Conservation (phyloP, 306 rosid genomes). For the Sophora flavescens region DNA sequence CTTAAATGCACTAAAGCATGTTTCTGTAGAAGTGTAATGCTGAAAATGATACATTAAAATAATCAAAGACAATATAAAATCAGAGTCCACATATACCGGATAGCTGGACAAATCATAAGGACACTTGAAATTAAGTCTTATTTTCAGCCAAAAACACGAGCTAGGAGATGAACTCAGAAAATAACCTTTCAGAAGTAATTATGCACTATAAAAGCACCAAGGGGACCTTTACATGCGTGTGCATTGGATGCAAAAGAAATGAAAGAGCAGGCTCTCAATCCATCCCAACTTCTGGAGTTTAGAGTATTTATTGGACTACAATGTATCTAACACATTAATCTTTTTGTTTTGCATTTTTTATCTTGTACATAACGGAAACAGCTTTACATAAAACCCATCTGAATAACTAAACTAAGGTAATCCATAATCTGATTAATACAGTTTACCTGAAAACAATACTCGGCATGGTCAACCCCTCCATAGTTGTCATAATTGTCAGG, state of each 20-base stretch:
- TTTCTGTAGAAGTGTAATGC: constrained; percentile 89
- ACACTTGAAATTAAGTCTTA: constrained; percentile 20
- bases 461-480: constrained; percentile 93
- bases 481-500: constrained; percentile 84
- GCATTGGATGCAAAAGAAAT: background rate
- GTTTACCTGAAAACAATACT: constrained; percentile 96
- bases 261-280: constrained; percentile 2
- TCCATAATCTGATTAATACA: constrained; percentile 14
- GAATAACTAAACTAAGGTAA: constrained; percentile 30
- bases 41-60: constrained; percentile 50
- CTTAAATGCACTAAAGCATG: constrained; percentile 96
- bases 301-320: background rate
- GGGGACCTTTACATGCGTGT: background rate
- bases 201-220: constrained; percentile 2
- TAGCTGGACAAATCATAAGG: constrained; percentile 15
- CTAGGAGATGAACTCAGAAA: constrained; percentile 9
- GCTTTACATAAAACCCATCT: constrained; percentile 29
- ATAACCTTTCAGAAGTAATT: background rate
- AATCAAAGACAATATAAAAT: constrained; percentile 42
- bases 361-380: constrained; percentile 24
- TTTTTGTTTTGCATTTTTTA: background rate
- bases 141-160: constrained; percentile 22
- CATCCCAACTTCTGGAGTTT: constrained; percentile 4
- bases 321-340: background rate
- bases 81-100: constrained; percentile 40